Base-by-base conservation (phyloP, 306 rosid genomes). In the Vicia villosa region DNA sequence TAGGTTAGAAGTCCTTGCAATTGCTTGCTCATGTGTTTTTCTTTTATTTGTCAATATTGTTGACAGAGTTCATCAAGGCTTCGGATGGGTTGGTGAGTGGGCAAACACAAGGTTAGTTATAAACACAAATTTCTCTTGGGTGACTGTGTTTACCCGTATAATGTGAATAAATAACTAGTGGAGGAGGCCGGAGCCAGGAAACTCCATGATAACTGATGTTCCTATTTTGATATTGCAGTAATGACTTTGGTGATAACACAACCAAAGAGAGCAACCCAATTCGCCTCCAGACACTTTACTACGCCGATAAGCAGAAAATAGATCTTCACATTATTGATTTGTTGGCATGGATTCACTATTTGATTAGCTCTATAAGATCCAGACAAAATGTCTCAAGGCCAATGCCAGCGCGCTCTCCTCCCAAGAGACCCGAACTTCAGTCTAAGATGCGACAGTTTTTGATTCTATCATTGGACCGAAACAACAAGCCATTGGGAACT, bases 61-160 rank as follows among this genome's bases (percentile, higher is more conserved):
- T 85, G 75, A 65, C 99, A 91, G 99, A 79, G 92, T 85, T 72
- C 95, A 95, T 82, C 99, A 91, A 81, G 89, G 95, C 45, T 95
- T 89, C 19, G 99, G 99, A 56, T 86, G 99, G 88, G 84, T 91
- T 70, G 99, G 96, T 16, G 97, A 95, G 82, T 95, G 99, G 99
- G 99, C 99, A 56, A 86, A 81, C 20, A 80, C 87, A 54, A 77
- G 97, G 99, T 94, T 54, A 66, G 96, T 75, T 32, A 40, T 49
- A 52, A 59, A 56, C 56, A 62, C 20, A 41, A 5, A 34, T 47
- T 54, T 58, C 37, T 36, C 38, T 77, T 32, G 10, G 38, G 11
- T 57, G 74, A 72, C 52, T 40, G 34, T n/a, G n/a, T 67, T 61
- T 37, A 6, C 47, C 5, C 3, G 17, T 49, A 17, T 11, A 21